Conservation (phyloP, 768 basidiomycete species). For the Mycena floridula region DNA sequence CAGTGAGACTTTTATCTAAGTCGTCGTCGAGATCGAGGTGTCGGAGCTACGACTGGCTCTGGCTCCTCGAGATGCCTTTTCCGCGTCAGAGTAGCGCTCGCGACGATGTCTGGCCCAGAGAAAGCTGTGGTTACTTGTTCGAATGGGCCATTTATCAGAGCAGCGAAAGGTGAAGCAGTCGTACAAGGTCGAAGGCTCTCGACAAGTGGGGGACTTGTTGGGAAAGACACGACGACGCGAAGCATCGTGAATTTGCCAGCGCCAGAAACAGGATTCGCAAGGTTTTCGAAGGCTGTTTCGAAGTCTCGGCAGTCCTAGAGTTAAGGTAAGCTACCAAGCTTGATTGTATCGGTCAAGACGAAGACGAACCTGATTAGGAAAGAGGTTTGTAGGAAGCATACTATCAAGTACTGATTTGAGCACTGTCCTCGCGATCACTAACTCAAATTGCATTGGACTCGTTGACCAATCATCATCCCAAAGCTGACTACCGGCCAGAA, state of each 20-base stretch:
- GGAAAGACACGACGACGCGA: background rate
- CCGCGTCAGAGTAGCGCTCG: too few relatives aligned
- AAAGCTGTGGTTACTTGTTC: too few relatives aligned
- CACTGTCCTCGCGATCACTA: background rate
- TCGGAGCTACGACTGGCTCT: too few relatives aligned
- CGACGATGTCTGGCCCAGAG: too few relatives aligned
- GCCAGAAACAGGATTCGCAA: background rate
- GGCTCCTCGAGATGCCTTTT: too few relatives aligned
- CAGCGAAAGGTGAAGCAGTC: too few relatives aligned
- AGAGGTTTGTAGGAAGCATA: background rate
- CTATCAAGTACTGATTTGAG: background rate
- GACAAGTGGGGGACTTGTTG: constrained; percentile 7
- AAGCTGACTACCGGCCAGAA: background rate
- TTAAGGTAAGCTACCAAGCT: background rate
- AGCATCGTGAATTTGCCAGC: background rate
- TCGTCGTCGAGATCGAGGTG: too few relatives aligned
- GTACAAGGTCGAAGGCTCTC: too few relatives aligned
- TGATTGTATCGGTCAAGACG: background rate
- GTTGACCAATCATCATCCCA: too few relatives aligned
- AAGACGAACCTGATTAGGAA: background rate
- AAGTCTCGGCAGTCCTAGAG: background rate
- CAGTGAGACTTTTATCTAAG: too few relatives aligned
- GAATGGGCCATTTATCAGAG: too few relatives aligned
- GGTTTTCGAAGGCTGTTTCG: background rate
- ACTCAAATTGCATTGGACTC: too few relatives aligned